Evolutionary conservation across 768 basidiomycete species (phyloP).

Genomic region (Leccinum rimulosum): DNA sequence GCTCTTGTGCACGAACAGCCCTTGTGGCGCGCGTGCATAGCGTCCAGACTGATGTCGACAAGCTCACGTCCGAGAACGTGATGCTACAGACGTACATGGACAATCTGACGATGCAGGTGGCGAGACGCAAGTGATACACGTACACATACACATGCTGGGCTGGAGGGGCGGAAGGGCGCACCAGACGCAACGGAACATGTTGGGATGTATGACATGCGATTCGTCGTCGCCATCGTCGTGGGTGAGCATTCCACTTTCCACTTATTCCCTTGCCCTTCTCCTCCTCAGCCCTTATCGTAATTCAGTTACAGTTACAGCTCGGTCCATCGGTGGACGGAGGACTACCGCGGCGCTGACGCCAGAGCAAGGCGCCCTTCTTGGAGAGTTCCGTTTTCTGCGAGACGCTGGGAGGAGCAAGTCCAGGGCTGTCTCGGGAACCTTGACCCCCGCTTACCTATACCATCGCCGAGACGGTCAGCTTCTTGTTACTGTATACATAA

Average conservation of each 20-base stretch:
- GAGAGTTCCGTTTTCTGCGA: background rate
- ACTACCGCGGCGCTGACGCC: background rate
- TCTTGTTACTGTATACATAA: conserved; percentile 9
- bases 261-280: background rate
- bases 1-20: conserved; percentile 38
- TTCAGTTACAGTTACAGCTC: background rate
- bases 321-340: background rate
- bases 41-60: conserved; percentile 79
- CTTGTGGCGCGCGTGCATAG: conserved; percentile 63
- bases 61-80: conserved; percentile 73
- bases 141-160: too few species aligned
- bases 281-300: background rate
- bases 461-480: background rate
- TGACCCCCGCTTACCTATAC: background rate
- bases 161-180: background rate
- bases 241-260: background rate
- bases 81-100: conserved; percentile 89
- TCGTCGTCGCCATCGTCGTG: background rate
- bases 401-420: background rate
- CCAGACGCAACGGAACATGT: background rate
- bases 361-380: background rate
- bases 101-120: conserved; percentile 85
- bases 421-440: background rate
- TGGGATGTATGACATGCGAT: background rate
- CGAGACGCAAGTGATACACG: conserved; percentile 58